These are phyloP conservation scores for Penicillium sp. DNA, from an alignment of 2,329 filamentous ascomycete genomes.

Conservation along the genomic window DNA sequence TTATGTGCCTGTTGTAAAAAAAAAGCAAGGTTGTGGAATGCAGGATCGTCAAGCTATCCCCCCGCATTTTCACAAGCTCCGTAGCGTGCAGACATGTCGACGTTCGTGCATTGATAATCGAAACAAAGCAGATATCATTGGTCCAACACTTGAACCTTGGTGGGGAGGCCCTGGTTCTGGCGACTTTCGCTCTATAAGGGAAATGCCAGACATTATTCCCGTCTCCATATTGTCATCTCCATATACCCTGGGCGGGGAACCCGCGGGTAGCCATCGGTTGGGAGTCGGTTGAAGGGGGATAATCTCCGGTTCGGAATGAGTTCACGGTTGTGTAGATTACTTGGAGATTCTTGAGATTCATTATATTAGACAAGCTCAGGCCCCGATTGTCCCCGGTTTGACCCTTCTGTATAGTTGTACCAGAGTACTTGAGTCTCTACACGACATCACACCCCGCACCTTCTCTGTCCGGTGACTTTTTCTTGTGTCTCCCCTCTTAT, in stretches of 20 bases:
- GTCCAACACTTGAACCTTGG: background rate
- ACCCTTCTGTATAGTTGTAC: conserved; percentile 3
- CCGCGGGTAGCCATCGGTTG: conserved; percentile 1
- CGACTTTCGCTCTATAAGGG: background rate
- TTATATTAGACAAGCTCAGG: conserved; percentile 17
- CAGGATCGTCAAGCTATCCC: conserved; percentile 2
- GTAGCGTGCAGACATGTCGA: conserved; percentile 1
- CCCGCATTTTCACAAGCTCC: conserved; percentile 16
- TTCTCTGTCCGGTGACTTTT: conserved; percentile 22
- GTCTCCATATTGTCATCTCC: background rate
- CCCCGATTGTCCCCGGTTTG: conserved; percentile 1
- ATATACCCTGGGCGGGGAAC: background rate
- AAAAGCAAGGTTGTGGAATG: background rate
- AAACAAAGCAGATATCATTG: conserved; percentile 12
- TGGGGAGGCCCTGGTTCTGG: background rate
- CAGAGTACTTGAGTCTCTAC: background rate
- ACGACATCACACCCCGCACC: conserved; percentile 11
- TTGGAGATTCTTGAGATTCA: background rate
- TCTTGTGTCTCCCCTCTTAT: background rate
- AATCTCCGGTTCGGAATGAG: conserved; percentile 6
- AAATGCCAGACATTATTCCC: conserved; percentile 1
- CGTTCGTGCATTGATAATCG: conserved; percentile 6
- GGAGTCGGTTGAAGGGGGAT: conserved; percentile 6
- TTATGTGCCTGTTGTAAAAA: background rate
- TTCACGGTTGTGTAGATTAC: background rate